Conservation (phyloP, 768 basidiomycete species). For the Boletales sp. region DNA sequence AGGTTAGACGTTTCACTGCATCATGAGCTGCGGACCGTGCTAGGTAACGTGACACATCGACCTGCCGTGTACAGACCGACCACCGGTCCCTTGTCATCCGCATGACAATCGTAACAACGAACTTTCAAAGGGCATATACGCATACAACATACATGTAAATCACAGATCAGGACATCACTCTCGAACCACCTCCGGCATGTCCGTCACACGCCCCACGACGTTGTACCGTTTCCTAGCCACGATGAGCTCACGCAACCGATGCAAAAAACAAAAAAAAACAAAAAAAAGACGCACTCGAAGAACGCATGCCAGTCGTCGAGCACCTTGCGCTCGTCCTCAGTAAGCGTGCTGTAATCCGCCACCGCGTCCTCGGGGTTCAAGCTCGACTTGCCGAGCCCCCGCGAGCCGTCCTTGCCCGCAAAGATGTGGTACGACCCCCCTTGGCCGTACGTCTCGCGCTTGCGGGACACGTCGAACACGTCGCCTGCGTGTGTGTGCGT, state of each 20-base stretch:
- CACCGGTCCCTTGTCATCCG: too few species aligned
- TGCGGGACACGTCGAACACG: conserved; percentile 85
- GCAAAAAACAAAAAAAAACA: too few species aligned
- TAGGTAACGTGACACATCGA: too few species aligned
- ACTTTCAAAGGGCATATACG: too few species aligned
- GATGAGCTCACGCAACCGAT: not conserved
- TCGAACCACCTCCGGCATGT: conserved; percentile 41
- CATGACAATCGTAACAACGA: too few species aligned
- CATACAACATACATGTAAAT: too few species aligned
- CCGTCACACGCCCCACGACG: conserved; percentile 72
- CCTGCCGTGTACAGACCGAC: too few species aligned
- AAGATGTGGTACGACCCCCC: conserved; percentile 81
- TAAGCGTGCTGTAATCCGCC: conserved; percentile 76
- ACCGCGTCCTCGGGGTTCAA: conserved; percentile 83
- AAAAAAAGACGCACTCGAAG: conserved; percentile 68
- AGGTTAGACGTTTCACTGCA: too few species aligned
- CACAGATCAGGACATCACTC: too few species aligned
- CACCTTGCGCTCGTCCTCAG: conserved; percentile 69
- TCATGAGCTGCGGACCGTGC: too few species aligned
- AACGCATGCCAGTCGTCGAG: conserved; percentile 89
- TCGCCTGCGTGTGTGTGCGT: conserved; percentile 47
- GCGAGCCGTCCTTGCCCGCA: conserved; percentile 91
- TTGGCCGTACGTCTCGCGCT: conserved; percentile 84
- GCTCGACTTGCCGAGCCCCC: conserved; percentile 86
- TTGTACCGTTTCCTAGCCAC: conserved; percentile 75